A percentile compares a stretch with the other conserved stretches of the same genome.
These are phyloP conservation scores for Suhomyces sp. DNA, from an alignment of 805 yeast genomes.

Conservation along the genomic window DNA sequence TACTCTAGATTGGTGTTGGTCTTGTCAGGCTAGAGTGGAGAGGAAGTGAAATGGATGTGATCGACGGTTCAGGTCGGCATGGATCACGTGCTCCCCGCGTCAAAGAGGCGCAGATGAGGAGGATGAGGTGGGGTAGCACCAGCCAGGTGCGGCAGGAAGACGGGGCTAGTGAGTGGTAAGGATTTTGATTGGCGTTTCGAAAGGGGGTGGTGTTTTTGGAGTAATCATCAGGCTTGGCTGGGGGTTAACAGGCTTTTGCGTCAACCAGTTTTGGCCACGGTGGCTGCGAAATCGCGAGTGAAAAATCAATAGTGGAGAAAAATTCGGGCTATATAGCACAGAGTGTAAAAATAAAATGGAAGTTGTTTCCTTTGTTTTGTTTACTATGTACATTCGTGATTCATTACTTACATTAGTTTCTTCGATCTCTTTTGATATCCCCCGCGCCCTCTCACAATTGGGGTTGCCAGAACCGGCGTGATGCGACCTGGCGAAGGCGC, in stretches of 20 bases:
- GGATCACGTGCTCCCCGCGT: not conserved
- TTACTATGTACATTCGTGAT: not conserved
- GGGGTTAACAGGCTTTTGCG: not conserved
- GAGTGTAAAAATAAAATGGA: not conserved
- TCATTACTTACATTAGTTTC: constrained; percentile 27
- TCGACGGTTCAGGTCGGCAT: not conserved
- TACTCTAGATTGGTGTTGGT: not conserved
- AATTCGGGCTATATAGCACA: not conserved
- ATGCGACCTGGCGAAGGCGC: not conserved
- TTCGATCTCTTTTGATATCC: constrained; percentile 43
- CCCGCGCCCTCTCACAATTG: constrained; percentile 42
- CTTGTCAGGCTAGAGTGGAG: not conserved
- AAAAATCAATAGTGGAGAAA: not conserved
- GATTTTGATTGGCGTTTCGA: not conserved
- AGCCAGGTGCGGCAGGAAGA: not conserved
- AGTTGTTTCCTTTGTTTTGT: no score
- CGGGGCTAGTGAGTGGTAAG: not conserved
- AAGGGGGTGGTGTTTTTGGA: not conserved
- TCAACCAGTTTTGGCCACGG: not conserved
- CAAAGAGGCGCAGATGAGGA: not conserved
- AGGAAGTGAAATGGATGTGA: not conserved
- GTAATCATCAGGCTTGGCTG: not conserved
- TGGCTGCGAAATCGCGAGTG: not conserved
- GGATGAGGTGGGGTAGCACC: not conserved
- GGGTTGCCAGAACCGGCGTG: constrained; percentile 12